Evolutionary conservation across 2,329 filamentous ascomycete species (phyloP).

Genomic region (Monilinia fructigena): DNA sequence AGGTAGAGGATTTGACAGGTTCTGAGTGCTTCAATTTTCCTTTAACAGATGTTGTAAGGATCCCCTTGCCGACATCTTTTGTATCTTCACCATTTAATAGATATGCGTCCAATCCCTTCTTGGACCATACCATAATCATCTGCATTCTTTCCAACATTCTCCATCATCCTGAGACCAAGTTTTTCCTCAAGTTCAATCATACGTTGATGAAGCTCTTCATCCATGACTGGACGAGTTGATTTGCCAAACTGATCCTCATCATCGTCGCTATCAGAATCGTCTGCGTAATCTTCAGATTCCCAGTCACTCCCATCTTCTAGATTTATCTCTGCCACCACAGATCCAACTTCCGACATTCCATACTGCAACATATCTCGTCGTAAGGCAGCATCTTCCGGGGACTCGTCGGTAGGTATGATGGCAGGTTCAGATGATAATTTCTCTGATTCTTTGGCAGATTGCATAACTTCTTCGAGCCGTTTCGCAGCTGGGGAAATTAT

Average conservation of each 20-base stretch:
- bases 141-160: slow-evolving; percentile 54
- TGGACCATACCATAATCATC: slow-evolving; percentile 42
- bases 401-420: slow-evolving; percentile 71
- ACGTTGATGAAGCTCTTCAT: slow-evolving; percentile 68
- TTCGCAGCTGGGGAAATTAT: slow-evolving; percentile 36
- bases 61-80: slow-evolving; percentile 9
- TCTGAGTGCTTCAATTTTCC: slow-evolving; percentile 8
- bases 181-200: slow-evolving; percentile 85
- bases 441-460: slow-evolving; percentile 55
- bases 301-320: slow-evolving; percentile 68
- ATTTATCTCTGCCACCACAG: slow-evolving; percentile 88
- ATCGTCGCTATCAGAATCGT: slow-evolving; percentile 53
- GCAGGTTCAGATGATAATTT: slow-evolving; percentile 43
- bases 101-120: slow-evolving; percentile 57
- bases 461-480: slow-evolving; percentile 57
- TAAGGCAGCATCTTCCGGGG: slow-evolving; percentile 73
- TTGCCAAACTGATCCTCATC: slow-evolving; percentile 73
- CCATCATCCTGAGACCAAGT: slow-evolving; percentile 57
- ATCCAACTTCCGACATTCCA: slow-evolving; percentile 80
- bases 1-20: not conserved
- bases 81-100: slow-evolving; percentile 44
- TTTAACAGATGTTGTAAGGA: not conserved
- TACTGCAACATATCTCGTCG: slow-evolving; percentile 90
- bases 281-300: slow-evolving; percentile 52
- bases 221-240: slow-evolving; percentile 64